phyloP scores from a whole-genome alignment of 257 asterid species.

The Plantago ovata region DNA sequence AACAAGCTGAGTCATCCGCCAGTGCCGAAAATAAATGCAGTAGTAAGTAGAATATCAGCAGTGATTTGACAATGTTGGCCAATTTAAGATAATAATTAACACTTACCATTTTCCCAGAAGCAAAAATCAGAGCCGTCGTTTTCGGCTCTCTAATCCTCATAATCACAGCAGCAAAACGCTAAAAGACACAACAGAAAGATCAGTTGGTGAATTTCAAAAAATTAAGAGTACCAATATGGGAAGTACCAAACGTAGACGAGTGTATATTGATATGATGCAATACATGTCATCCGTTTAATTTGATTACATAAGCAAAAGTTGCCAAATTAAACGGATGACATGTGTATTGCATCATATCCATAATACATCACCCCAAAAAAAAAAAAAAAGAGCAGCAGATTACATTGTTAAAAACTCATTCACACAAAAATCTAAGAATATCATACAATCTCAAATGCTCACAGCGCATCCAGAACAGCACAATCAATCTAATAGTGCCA shows the following conservation, averaged over 20 bases:
- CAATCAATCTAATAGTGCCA: too few species aligned
- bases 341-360: too few species aligned
- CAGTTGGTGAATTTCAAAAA: neutral
- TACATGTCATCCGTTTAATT: too few species aligned
- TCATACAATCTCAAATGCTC: too few species aligned
- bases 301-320: too few species aligned
- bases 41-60: neutral
- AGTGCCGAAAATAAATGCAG: conserved; percentile 3
- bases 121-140: conserved; percentile 66
- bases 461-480: too few species aligned
- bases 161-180: conserved; percentile 86
- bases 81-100: conserved; percentile 8
- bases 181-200: conserved; percentile 23
- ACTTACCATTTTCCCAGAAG: conserved; percentile 78
- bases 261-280: neutral
- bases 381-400: too few species aligned
- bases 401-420: too few species aligned
- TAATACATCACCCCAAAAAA: too few species aligned
- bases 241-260: neutral
- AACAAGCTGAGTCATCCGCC: too few species aligned
- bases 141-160: conserved; percentile 79
- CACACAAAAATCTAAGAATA: too few species aligned
- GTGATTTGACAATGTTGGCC: neutral
- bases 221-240: neutral
- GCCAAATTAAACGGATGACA: too few species aligned